A percentile compares a stretch with the other conserved stretches of the same genome.
These are phyloP conservation scores for Euryodendron excelsum DNA, from an alignment of 148 eudicot genomes.

Conservation along the genomic window DNA sequence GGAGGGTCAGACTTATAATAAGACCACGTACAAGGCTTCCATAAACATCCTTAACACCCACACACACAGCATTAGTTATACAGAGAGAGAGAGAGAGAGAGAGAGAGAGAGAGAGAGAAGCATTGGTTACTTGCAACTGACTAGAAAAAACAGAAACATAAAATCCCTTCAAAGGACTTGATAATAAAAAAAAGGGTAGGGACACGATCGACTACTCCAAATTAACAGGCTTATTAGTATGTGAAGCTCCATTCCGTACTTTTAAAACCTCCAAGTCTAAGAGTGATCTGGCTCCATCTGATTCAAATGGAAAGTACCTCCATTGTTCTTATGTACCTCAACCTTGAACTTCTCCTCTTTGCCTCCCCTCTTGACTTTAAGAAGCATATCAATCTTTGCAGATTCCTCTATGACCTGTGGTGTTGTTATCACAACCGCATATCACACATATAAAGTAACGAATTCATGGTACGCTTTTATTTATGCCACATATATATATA, in stretches of 20 bases:
- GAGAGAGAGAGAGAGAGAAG: no score
- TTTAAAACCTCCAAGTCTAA: neutral
- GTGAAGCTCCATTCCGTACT: neutral
- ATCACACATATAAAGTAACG: neutral
- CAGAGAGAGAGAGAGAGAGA: no score
- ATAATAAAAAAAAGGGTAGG: neutral
- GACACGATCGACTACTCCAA: neutral
- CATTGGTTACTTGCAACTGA: neutral
- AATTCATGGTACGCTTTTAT: neutral
- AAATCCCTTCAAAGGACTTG: neutral
- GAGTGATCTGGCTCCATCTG: constrained; percentile 43
- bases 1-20: no score
- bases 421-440: neutral
- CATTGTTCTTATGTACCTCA: constrained; percentile 73
- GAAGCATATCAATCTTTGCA: constrained; percentile 63
- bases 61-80: no score
- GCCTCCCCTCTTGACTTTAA: constrained; percentile 76
- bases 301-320: constrained; percentile 68
- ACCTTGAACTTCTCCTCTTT: constrained; percentile 83
- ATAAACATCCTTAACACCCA: no score
- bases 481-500: no score
- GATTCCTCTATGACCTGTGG: constrained; percentile 60
- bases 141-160: neutral
- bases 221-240: neutral
- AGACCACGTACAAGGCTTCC: no score